Evolutionary conservation across 2,329 filamentous ascomycete genomes (phyloP).

Genomic region (Aspergillus quadrilineatus): DNA sequence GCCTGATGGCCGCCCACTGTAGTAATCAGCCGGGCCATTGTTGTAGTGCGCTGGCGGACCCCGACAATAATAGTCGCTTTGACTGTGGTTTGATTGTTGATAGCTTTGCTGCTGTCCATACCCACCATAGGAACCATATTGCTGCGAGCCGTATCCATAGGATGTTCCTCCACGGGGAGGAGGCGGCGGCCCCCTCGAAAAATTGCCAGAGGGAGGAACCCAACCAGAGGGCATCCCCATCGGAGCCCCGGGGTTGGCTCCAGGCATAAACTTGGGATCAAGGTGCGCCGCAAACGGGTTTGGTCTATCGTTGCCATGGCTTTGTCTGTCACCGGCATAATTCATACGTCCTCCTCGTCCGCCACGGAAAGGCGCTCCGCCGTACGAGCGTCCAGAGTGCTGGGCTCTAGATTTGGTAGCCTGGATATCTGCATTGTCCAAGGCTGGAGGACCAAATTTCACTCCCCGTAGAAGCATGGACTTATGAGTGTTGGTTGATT

Average conservation of each 20-base stretch:
- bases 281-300: constrained; percentile 51
- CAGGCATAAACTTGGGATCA: constrained; percentile 44
- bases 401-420: constrained; percentile 65
- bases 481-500: constrained; percentile 72
- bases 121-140: constrained; percentile 11
- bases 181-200: constrained; percentile 39
- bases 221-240: constrained; percentile 36
- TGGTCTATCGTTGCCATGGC: constrained; percentile 48
- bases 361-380: constrained; percentile 63
- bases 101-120: constrained; percentile 24
- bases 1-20: constrained; percentile 28
- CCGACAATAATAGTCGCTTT: constrained; percentile 28
- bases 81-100: constrained; percentile 20
- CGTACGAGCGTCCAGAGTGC: constrained; percentile 66
- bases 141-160: constrained; percentile 23
- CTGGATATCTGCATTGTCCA: constrained; percentile 75
- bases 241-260: constrained; percentile 29
- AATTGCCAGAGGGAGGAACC: constrained; percentile 35
- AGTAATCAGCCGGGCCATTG: constrained; percentile 23
- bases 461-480: constrained; percentile 90
- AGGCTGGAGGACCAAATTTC: constrained; percentile 66
- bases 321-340: constrained; percentile 46
- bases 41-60: constrained; percentile 25
- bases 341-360: constrained; percentile 55
- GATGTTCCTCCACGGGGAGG: constrained; percentile 38